Evolutionary conservation across 257 asterid species (phyloP), one percentile per base, ranked within the genome.

Genomic region (Primulina huaijiensis): DNA sequence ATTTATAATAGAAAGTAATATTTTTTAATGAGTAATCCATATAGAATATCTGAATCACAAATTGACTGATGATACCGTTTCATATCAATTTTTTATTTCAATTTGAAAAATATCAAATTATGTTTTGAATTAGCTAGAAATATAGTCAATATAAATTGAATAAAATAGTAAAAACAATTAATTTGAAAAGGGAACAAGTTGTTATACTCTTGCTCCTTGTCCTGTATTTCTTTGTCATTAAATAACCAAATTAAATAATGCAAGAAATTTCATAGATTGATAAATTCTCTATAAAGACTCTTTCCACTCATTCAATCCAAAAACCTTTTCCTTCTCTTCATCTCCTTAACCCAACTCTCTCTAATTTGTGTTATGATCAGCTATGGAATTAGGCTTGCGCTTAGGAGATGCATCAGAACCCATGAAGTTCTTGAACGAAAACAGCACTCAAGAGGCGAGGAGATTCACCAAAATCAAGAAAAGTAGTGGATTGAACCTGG

Each of bases 321-420:
- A 82, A 74, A 16, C 73, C 61, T 29, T 12, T 46, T 43, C 31
- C 2, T 63, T 21, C 9, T 70, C 50, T 11, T 16, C 61, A 20
- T 21, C 35, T 10, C 69, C 62, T 20, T 14, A 12, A 33, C 52
- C 29, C 35, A 4, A 37, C 9, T 7, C 43, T 37, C 43, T 37
- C 5, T 43, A 3, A 43, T 43, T 12, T 43, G n/a, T 43, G 53
- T 43, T 43, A 43, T 43, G 53, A 60, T n/a, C n/a, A n/a, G 40
- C 67, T 43, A 90, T 90, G 96, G 96, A 90, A 81, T 78, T 90
- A 65, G 95, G 89, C 19, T 76, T 90, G 72, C 86, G 86, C 76
- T 82, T 90, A 33, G 96, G 96, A 57, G 88, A 87, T 46, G 72
- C 83, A 14, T 79, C 88, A 0, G 79, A 74, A 50, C 38, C 84